These are phyloP conservation scores for Neurospora cerealis DNA, from an alignment of 495 filamentous ascomycete genomes.

Conservation along the genomic window DNA sequence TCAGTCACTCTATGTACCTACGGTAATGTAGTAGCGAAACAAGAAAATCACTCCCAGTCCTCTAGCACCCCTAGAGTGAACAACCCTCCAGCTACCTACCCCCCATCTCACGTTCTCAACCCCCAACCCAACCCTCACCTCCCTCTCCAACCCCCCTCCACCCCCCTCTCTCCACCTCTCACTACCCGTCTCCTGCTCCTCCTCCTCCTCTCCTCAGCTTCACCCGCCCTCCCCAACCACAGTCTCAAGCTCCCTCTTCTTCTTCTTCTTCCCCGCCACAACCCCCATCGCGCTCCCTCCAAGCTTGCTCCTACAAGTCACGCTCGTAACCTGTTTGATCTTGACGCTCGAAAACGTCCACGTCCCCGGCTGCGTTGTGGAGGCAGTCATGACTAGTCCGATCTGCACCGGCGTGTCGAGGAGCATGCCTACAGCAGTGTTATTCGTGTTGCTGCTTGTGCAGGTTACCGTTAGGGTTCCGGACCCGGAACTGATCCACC, in stretches of 20 bases:
- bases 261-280: not conserved
- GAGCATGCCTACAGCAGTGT: constrained; percentile 25
- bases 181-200: not conserved
- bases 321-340: not conserved
- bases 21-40: too few relatives aligned
- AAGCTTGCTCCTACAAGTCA: not conserved
- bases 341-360: not conserved
- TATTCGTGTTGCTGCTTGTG: constrained; percentile 18
- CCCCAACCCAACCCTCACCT: not conserved
- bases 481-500: constrained; percentile 8
- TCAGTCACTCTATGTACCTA: too few relatives aligned
- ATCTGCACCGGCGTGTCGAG: constrained; percentile 13
- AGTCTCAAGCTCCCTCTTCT: too few relatives aligned
- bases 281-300: not conserved
- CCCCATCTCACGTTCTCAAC: too few relatives aligned
- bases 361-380: not conserved
- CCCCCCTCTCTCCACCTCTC: not conserved
- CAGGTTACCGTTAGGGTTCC: constrained; percentile 12
- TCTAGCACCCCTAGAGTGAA: too few relatives aligned
- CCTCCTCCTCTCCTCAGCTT: not conserved
- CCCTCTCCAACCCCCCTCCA: not conserved
- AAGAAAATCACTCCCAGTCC: too few relatives aligned
- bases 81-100: too few relatives aligned
- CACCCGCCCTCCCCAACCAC: too few relatives aligned
- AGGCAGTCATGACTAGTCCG: not conserved